These are phyloP conservation scores for Alternaria sp. DNA, from an alignment of 2,329 filamentous ascomycete genomes.

Conservation along the genomic window DNA sequence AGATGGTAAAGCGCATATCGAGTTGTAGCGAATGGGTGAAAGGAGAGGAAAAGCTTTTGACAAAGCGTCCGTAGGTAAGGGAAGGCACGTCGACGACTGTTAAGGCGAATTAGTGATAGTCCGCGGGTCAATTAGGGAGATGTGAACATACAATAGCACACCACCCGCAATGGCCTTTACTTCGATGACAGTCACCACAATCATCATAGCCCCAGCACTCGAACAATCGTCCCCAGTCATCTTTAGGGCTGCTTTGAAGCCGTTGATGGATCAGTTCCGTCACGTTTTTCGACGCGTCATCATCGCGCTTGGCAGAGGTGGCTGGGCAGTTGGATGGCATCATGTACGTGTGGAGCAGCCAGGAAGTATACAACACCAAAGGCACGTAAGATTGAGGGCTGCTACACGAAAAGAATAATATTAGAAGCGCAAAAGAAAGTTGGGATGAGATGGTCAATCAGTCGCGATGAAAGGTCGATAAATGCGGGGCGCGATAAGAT, in stretches of 20 bases:
- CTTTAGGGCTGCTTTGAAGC: constrained; percentile 36
- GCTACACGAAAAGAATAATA: not conserved
- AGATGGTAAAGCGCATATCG: constrained; percentile 44
- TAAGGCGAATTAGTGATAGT: not conserved
- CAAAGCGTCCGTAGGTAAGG: constrained; percentile 47
- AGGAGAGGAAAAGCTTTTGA: constrained; percentile 49
- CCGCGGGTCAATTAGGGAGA: not conserved
- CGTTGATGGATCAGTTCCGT: constrained; percentile 31
- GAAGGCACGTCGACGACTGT: constrained; percentile 53
- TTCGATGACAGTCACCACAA: constrained; percentile 47
- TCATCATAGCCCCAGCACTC: constrained; percentile 45
- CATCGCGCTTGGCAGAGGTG: not conserved
- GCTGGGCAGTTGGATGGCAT: constrained; percentile 25
- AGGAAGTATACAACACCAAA: not conserved
- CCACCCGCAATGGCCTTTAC: constrained; percentile 51
- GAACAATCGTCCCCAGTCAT: constrained; percentile 39
- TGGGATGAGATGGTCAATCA: not conserved
- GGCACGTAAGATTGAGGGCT: not conserved
- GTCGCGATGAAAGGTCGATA: not conserved
- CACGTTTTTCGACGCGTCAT: constrained; percentile 22
- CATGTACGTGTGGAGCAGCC: not conserved
- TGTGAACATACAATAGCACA: constrained; percentile 49
- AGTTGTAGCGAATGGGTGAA: constrained; percentile 46
- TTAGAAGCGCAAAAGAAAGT: not conserved
- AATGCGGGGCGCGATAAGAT: constrained; percentile 8